Evolutionary conservation across 768 basidiomycete species (phyloP), one percentile per base, ranked within the genome.

Genomic region (Crepidotus variabilis): DNA sequence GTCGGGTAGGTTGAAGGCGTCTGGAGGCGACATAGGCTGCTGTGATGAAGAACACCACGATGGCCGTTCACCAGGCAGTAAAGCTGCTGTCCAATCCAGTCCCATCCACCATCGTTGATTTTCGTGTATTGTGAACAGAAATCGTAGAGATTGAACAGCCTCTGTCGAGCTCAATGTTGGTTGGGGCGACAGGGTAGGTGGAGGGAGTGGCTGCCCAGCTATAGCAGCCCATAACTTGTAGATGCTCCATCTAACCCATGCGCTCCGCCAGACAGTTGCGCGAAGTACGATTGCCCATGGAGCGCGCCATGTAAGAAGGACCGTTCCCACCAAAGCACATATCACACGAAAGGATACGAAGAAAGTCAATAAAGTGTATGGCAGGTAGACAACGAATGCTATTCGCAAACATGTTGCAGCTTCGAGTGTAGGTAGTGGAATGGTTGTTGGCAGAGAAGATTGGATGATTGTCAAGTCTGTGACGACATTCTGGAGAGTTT

Each of bases 71-170:
- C 82, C 82, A 0, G 94, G 94, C 14, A 97, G 81, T 7, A 98
- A 81, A 0, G 94, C 93, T 2, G 91, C 89, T 1, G 94, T 96
- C 92, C 92, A 98, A 71, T 97, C 94, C 46, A 98, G 81, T 11
- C 90, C 94, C 83, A 98, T 85, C 94, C 94, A 98, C 94, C 94
- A 96, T 6, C 94, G 81, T 72, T 97, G 94, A 71, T 96, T 96
- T 70, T 97, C 94, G 66, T 92, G 87, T 10, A 95, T 72, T n/a
- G 88, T 92, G 66, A 95, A 95, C 48, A 90, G 78, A 74, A 95
- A 94, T 20, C 88, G 85, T 32, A 88, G 71, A 16, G 79, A 72
- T 47, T 74, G 71, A 21, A 72, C 72, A n/a, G 76, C 70, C 9
- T 63, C 58, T 22, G 71, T 61, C 0, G 73, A 62, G 23, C 68